Conservation (phyloP, 768 basidiomycete genomes). For the Tricholoma sp. region DNA sequence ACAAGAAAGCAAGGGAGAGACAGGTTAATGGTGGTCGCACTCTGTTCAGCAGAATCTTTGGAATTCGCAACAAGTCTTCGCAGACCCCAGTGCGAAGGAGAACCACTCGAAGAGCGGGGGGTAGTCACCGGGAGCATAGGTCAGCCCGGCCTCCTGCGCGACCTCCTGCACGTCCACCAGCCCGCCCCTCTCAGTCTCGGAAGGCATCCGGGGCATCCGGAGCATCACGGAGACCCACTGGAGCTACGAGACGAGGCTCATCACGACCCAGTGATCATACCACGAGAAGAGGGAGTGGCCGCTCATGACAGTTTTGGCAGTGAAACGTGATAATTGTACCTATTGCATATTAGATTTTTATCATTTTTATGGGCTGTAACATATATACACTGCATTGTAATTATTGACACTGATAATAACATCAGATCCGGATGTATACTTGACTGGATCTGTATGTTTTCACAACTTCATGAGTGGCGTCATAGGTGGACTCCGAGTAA, state of each 20-base stretch:
- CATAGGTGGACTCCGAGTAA: too few species aligned
- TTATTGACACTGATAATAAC: too few species aligned
- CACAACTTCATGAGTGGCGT: too few species aligned
- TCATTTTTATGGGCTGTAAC: neutral
- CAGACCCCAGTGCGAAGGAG: neutral
- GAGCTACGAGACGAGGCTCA: constrained; percentile 4
- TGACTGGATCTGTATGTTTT: too few species aligned
- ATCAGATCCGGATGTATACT: neutral
- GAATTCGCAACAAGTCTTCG: constrained; percentile 12
- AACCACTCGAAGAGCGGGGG: constrained; percentile 8
- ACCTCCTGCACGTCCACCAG: neutral
- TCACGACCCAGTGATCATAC: neutral
- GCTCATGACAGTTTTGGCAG: neutral
- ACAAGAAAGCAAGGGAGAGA: constrained; percentile 17
- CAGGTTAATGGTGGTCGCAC: constrained; percentile 14
- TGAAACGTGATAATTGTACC: too few species aligned
- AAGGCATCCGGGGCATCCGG: constrained; percentile 4
- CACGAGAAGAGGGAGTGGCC: neutral
- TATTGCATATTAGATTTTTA: neutral
- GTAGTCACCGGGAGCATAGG: constrained; percentile 3
- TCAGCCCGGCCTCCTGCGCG: constrained; percentile 2
- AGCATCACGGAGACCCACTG: constrained; percentile 5
- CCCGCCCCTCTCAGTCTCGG: constrained; percentile 10
- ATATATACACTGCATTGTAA: neutral
- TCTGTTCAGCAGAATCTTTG: constrained; percentile 16